Base-by-base conservation (phyloP, 106 monocot species). In the Dendrobium huoshanense region DNA sequence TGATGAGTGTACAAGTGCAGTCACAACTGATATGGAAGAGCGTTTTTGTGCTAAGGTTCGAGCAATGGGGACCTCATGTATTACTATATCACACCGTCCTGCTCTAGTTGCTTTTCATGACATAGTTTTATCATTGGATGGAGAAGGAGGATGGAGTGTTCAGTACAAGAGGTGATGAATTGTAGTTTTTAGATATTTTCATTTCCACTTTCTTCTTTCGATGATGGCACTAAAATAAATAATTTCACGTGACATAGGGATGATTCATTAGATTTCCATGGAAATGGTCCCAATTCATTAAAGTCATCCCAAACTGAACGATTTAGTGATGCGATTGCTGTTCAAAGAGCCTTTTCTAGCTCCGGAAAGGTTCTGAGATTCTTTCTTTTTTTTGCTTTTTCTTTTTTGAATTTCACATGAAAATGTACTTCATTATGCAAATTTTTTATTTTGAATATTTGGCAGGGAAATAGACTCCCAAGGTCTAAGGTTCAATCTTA, bases 1-100 rank as follows among this genome's bases (percentile, higher is more conserved):
- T 78, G 99, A 99, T 79, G 99, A 99, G 81, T 99, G 99, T 75
- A 99, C 99, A n/a, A 99, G 99, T 93, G 99, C 99, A 55, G 99
- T 99, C 51, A 95, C 99, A 83, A 95, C 95, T 7, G 91, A 99
- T 79, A 99, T 99, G 99, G 99, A 99, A 80, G 99, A 99, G 78
- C 91, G 99, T 25, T 99, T 99, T 77, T 99, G 99, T 91, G 79
- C 88, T 6, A 95, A 93, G 75, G 99, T 99, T 83, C 88, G 78
- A 70, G 95, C 93, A 80, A 99, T 95, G 99, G 99, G 99, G 29
- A 99, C 99, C 41, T 93, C 93, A 58, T 99, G 99, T 78, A 99
- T 99, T 74, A 99, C 99, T 18, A 99, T 99, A 68, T 99, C 99
- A 55, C 99, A 99, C 77, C 89, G 99, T 27, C 99, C 99, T 81